Evolutionary conservation across 441 rosid genomes (phyloP).

Genomic region (Arabidopsis hybrid): DNA sequence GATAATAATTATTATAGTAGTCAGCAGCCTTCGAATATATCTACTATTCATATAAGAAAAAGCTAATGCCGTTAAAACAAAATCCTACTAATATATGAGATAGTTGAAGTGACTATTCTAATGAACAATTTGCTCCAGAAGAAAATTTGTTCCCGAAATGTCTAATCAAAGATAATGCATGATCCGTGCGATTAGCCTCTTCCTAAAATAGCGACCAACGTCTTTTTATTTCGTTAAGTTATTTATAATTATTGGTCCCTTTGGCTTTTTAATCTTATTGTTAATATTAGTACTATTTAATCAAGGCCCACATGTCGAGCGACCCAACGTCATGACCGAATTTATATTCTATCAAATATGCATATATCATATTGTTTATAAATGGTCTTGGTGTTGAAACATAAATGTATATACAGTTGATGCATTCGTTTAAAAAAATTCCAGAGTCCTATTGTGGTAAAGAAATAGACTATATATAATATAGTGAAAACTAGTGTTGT

Average conservation of each 20-base stretch:
- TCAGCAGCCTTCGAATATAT: not conserved
- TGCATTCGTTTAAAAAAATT: not conserved
- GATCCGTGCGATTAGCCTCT: constrained; percentile 37
- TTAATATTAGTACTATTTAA: constrained; percentile 7
- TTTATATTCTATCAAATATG: constrained; percentile 12
- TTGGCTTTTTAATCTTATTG: constrained; percentile 12
- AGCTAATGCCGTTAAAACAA: no score
- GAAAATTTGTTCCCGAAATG: constrained; percentile 19
- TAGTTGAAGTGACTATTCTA: constrained; percentile 26
- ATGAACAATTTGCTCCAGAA: constrained; percentile 17
- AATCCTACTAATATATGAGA: not conserved
- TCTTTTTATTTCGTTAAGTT: constrained; percentile 31
- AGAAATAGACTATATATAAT: not conserved
- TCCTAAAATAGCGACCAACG: constrained; percentile 23
- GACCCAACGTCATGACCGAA: constrained; percentile 21
- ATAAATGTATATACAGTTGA: not conserved
- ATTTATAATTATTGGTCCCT: constrained; percentile 19
- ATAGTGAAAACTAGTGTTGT: not conserved
- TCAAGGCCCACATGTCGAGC: constrained; percentile 39
- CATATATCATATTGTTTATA: constrained; percentile 4
- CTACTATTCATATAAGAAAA: no score
- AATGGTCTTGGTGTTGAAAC: not conserved
- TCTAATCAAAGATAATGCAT: constrained; percentile 31
- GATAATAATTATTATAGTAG: no score
- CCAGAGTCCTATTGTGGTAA: not conserved